A percentile compares a stretch with the other conserved stretches of the same genome.
phyloP scores from a whole-genome alignment of 768 basidiomycete genomes.

The Suillus discolor region DNA sequence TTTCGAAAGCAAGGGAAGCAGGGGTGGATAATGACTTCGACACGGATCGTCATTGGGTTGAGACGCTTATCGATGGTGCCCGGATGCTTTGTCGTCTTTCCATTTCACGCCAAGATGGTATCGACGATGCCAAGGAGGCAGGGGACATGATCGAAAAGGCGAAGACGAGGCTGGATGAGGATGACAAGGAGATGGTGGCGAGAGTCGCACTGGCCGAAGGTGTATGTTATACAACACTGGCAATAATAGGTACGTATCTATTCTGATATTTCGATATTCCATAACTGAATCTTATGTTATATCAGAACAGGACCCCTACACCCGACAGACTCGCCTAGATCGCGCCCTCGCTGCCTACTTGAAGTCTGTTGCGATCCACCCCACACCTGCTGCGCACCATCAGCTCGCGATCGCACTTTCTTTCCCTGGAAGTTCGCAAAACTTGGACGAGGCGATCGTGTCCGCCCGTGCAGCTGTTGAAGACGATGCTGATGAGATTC shows the following conservation, averaged over 20 bases:
- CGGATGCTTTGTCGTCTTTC: slow-evolving; percentile 70
- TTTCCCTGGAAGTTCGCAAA: slow-evolving; percentile 62
- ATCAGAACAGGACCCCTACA: slow-evolving; percentile 66
- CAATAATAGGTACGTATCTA: slow-evolving; percentile 56
- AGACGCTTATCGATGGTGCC: slow-evolving; percentile 75
- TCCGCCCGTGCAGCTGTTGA: slow-evolving; percentile 77
- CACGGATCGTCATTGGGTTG: slow-evolving; percentile 70
- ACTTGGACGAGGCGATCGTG: slow-evolving; percentile 67
- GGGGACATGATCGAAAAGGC: slow-evolving; percentile 62
- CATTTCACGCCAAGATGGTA: slow-evolving; percentile 42
- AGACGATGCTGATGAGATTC: slow-evolving; percentile 57
- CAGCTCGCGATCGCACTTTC: slow-evolving; percentile 80
- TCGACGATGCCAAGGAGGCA: slow-evolving; percentile 66
- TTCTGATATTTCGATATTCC: neutral
- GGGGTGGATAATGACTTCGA: slow-evolving; percentile 55
- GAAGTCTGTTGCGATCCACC: slow-evolving; percentile 46
- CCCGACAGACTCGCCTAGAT: slow-evolving; percentile 59
- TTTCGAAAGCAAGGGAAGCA: slow-evolving; percentile 74
- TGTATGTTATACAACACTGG: slow-evolving; percentile 70
- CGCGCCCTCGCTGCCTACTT: slow-evolving; percentile 55
- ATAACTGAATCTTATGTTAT: neutral
- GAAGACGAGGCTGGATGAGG: slow-evolving; percentile 48
- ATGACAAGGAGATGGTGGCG: slow-evolving; percentile 57
- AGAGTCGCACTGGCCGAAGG: slow-evolving; percentile 71
- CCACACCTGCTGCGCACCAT: slow-evolving; percentile 65